phyloP scores from a whole-genome alignment of 345 rosid species.

The Heritiera littoralis region DNA sequence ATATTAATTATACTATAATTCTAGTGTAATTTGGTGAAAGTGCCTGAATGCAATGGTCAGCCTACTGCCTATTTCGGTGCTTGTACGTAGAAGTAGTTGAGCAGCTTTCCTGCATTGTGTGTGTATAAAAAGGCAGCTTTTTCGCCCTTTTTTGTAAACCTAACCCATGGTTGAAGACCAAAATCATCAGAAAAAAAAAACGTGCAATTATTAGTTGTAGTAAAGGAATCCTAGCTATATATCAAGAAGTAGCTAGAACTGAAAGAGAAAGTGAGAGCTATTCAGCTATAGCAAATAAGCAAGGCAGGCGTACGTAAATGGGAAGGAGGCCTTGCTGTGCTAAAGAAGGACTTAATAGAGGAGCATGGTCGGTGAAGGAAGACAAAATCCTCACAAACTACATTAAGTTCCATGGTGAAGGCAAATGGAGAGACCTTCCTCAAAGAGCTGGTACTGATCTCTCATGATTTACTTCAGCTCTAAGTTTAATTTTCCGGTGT shows the following conservation, averaged over 20 bases:
- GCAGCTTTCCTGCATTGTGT: not conserved
- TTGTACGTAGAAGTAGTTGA: not conserved
- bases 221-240: not conserved
- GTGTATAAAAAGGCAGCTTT: not conserved
- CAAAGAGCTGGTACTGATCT: constrained; percentile 37
- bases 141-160: not conserved
- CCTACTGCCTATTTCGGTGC: too few species aligned
- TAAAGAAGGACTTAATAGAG: constrained; percentile 36
- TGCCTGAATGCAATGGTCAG: not conserved
- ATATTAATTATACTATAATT: not conserved
- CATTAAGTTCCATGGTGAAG: constrained; percentile 44
- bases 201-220: not conserved
- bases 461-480: not conserved
- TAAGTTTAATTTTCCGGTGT: not conserved
- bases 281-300: not conserved
- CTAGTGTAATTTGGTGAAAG: not conserved
- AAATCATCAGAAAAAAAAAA: not conserved
- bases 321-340: constrained; percentile 47
- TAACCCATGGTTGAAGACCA: not conserved
- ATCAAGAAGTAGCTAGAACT: not conserved
- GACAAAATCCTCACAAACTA: constrained; percentile 39
- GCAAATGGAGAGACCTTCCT: constrained; percentile 51
- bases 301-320: constrained; percentile 13
- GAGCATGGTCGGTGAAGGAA: constrained; percentile 43
- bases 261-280: not conserved